phyloP scores from a whole-genome alignment of 2,329 filamentous ascomycete genomes.

The Paracoccidioides brasiliensis region DNA sequence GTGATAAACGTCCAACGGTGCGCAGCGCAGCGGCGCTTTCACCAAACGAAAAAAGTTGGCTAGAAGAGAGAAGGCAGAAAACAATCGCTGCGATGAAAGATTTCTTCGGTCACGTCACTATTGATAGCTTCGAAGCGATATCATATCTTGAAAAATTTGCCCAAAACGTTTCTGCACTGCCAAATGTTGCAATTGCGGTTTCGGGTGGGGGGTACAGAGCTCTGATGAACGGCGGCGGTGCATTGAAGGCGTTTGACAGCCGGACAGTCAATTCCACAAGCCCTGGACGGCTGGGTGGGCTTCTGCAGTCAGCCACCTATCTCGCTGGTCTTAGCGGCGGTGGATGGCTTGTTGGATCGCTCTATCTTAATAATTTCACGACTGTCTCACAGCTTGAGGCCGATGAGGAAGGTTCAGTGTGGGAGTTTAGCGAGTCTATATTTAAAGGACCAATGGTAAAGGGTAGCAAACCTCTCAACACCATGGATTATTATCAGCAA shows the following conservation, averaged over 20 bases:
- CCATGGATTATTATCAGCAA: conserved; percentile 49
- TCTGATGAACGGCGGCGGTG: conserved; percentile 72
- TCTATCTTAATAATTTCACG: conserved; percentile 68
- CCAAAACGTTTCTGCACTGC: conserved; percentile 44
- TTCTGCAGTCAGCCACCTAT: conserved; percentile 72
- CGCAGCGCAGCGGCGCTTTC: conserved; percentile 53
- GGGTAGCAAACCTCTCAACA: conserved; percentile 41
- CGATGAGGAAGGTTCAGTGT: conserved; percentile 37
- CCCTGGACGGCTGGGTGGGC: conserved; percentile 59
- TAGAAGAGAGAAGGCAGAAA: conserved; percentile 55
- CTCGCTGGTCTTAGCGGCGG: conserved; percentile 70
- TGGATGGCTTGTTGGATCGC: conserved; percentile 70
- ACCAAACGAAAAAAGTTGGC: conserved; percentile 58
- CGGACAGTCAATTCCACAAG: conserved; percentile 51
- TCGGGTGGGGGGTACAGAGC: conserved; percentile 81
- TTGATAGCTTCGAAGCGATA: conserved; percentile 64
- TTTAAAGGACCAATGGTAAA: conserved; percentile 42
- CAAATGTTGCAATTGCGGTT: conserved; percentile 62
- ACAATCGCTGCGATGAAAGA: conserved; percentile 63
- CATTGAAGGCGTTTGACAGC: conserved; percentile 63
- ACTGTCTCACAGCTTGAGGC: conserved; percentile 46
- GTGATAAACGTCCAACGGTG: conserved; percentile 53
- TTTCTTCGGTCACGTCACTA: conserved; percentile 58
- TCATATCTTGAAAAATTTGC: conserved; percentile 52
- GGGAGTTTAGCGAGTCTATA: conserved; percentile 52